Evolutionary conservation across 345 rosid species (phyloP), one percentile per base, ranked within the genome.

Genomic region (Arabis alpina): DNA sequence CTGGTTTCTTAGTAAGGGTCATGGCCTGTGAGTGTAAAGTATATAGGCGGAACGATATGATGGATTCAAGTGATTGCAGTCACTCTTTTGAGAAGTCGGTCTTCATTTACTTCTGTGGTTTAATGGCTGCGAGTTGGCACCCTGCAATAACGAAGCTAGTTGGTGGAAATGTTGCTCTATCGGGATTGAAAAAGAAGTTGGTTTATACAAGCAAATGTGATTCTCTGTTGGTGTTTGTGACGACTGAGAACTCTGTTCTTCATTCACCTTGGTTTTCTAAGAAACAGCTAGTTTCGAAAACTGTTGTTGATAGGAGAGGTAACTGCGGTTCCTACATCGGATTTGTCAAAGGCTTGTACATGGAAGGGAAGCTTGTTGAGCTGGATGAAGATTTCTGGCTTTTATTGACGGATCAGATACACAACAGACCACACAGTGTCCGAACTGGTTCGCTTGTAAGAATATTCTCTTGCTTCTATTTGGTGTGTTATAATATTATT

Each of bases 331-430:
- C 40, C 9, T 91, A 91, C 75, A 75, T 80, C n/a, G 99, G 97
- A 48, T 50, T 73, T 60, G 90, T 89, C 14, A 91, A 66, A 63
- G 87, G 85, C 44, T 37, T 89, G n/a, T 87, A 85, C 74, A 57
- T 88, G 89, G 83, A 83, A 64, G 97, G 95, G 47, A 83, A 79
- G 90, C 84, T 86, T 67, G 81, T 89, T 69, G 96, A 91, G 84
- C 75, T 94, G 79, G 96, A 94, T 54, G 79, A 83, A 39, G 87
- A 89, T 62, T 92, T 88, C 9, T 94, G 93, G 97, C 93, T 94
- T 76, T 62, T 94, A 41, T 79, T 86, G 66, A 86, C 89, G 6
- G 93, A 88, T 79, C 85, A 74, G 67, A 80, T 77, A 40, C 79
- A 72, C 40, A 64, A 43, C 23, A 77, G 74, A 47, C 87, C 96